phyloP scores from a whole-genome alignment of 768 basidiomycete species.

The Boletus coccyginus region DNA sequence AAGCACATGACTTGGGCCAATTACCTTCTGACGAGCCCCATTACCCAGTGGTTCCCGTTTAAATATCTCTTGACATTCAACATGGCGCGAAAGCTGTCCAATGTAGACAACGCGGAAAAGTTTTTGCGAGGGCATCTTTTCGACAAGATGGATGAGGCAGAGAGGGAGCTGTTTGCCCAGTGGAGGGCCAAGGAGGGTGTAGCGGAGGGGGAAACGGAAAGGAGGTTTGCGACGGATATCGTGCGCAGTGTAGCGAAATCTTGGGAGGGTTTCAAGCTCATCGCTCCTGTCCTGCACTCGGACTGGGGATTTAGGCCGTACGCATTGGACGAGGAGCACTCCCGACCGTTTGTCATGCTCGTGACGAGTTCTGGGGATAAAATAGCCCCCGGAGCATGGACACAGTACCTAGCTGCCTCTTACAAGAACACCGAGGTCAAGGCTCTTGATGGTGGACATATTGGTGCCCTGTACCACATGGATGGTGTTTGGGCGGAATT shows the following conservation, averaged over 20 bases:
- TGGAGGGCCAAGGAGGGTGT: slow-evolving; percentile 43
- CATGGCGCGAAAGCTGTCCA: slow-evolving; percentile 37
- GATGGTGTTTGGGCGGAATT: slow-evolving; percentile 45
- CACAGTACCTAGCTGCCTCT: slow-evolving; percentile 45
- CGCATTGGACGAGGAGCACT: slow-evolving; percentile 43
- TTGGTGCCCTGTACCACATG: slow-evolving; percentile 43
- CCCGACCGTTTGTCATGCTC: slow-evolving; percentile 44
- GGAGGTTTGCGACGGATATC: slow-evolving; percentile 40
- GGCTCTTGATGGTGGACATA: slow-evolving; percentile 47
- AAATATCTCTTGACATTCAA: slow-evolving; percentile 31
- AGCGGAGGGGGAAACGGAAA: slow-evolving; percentile 43
- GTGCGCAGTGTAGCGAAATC: slow-evolving; percentile 46
- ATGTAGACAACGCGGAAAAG: slow-evolving; percentile 38
- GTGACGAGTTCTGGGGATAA: slow-evolving; percentile 42
- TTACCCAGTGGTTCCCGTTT: slow-evolving; percentile 41
- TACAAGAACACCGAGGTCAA: slow-evolving; percentile 44
- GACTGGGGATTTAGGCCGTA: slow-evolving; percentile 51
- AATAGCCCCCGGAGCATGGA: slow-evolving; percentile 41
- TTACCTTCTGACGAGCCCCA: slow-evolving; percentile 48
- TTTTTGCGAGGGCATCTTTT: slow-evolving; percentile 40
- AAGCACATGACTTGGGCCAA: slow-evolving; percentile 44
- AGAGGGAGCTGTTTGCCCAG: slow-evolving; percentile 31
- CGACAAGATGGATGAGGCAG: slow-evolving; percentile 38
- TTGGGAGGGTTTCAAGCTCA: slow-evolving; percentile 52
- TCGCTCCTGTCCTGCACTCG: slow-evolving; percentile 41